A percentile compares a stretch with the other conserved stretches of the same genome.
Conservation (phyloP, 148 eudicot genomes). For the Cornus suecica region DNA sequence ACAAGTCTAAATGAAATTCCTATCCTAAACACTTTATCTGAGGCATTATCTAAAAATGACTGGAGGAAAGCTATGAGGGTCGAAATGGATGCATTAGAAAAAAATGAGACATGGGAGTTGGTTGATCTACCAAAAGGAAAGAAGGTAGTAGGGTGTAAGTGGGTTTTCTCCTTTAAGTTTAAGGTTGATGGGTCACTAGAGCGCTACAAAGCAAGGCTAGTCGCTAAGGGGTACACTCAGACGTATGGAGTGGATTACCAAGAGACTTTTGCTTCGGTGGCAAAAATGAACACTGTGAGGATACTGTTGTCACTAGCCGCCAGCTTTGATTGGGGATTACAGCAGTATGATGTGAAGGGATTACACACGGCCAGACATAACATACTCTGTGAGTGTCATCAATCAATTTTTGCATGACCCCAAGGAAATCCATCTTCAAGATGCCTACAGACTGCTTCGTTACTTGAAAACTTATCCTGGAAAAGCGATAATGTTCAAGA, state of each 20-base stretch:
- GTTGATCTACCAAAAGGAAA: not conserved
- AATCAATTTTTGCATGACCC: too few species aligned
- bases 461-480: too few species aligned
- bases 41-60: not conserved
- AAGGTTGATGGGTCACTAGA: not conserved
- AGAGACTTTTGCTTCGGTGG: slow-evolving; percentile 1
- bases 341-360: too few species aligned
- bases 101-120: slow-evolving; percentile 1
- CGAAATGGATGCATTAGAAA: not conserved
- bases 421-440: too few species aligned
- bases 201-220: too few species aligned
- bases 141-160: not conserved
- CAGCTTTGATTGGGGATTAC: not conserved
- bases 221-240: too few species aligned
- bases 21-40: not conserved
- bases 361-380: too few species aligned
- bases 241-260: slow-evolving; percentile 8
- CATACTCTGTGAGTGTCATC: too few species aligned
- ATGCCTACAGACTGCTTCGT: too few species aligned
- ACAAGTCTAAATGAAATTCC: not conserved
- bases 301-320: not conserved
- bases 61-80: too few species aligned
- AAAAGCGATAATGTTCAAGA: too few species aligned
- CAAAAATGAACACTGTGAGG: not conserved
- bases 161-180: too few species aligned